phyloP scores from a whole-genome alignment of 1,284 basidiomycete genomes.

The Xerocomus amazonicus region DNA sequence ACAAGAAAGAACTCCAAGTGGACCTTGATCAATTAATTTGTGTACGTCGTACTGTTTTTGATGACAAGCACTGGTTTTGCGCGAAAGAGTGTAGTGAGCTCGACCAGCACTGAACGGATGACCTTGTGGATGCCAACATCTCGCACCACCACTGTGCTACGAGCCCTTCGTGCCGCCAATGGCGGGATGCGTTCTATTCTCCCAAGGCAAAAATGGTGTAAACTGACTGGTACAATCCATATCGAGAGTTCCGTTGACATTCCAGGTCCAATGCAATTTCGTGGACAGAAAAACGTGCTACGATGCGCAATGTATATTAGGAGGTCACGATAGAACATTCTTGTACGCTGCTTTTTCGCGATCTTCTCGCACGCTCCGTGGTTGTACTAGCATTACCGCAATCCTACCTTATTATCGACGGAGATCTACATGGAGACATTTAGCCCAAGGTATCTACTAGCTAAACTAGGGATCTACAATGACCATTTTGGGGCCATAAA shows the following conservation, averaged over 20 bases:
- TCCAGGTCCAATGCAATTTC: no score
- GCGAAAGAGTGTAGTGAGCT: conserved; percentile 35
- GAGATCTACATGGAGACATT: not conserved
- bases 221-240: no score
- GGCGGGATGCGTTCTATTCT: not conserved
- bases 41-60: no score
- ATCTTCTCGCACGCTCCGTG: no score
- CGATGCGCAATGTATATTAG: no score
- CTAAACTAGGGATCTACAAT: conserved; percentile 11
- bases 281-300: no score
- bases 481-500: conserved; percentile 12
- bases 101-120: conserved; percentile 56
- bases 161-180: conserved; percentile 14
- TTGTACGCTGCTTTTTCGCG: no score
- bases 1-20: conserved; percentile 32
- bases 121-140: conserved; percentile 42
- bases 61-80: no score
- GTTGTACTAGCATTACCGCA: no score
- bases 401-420: not conserved
- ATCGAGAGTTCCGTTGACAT: no score
- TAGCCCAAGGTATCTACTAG: conserved; percentile 2
- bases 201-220: no score
- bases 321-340: no score
- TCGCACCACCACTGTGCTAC: conserved; percentile 39
- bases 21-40: conserved; percentile 20